Evolutionary conservation across 345 rosid genomes (phyloP), one percentile per base, ranked within the genome.

Genomic region (Sisymbrium irio): DNA sequence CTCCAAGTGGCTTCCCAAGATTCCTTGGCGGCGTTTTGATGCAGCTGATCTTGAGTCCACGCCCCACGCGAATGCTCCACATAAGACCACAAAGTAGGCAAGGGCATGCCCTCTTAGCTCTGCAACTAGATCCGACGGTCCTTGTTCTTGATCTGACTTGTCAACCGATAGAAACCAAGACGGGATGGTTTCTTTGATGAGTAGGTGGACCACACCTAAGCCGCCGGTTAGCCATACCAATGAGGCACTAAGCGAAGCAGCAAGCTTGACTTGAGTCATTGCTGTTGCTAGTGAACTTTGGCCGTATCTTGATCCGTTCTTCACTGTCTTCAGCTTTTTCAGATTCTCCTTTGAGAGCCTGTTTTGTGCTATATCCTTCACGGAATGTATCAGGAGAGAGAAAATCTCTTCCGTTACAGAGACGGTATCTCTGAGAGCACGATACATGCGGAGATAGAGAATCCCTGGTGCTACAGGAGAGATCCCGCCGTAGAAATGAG

Each of bases 391-490:
- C 79, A 95, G 66, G 54, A 90, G 87, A 49, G 96, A 87, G 54
- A 95, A 73, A 41, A 95, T 82, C 79, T 83, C 94, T 81, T 88
- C 97, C 0, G 96, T 77, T 75, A 90, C 74, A 78, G 86, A 89
- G 77, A 83, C 81, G 27, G 87, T 84, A 61, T 90, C 92, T 69
- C 94, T 81, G 37, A 92, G 83, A 50, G 89, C 85, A 64, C 94
- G 90, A 79, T 87, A 87, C 69, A 89, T 82, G 32, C 96, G 87
- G 55, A 95, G 77, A 70, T 86, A 92, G 46, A 92, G 92, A 71
- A 95, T 85, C 71, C 98, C 99, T 6, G 99, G 98, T 49, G 99
- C 98, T 66, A 92, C 97, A 36, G 97, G 89, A 39, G 97, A 80
- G 45, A 95, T 81, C 37, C 96, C 98, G 5, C 97, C 98, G 20